Base-by-base conservation (phyloP, 1,284 basidiomycete species). In the Cryptococcus floricola region DNA sequence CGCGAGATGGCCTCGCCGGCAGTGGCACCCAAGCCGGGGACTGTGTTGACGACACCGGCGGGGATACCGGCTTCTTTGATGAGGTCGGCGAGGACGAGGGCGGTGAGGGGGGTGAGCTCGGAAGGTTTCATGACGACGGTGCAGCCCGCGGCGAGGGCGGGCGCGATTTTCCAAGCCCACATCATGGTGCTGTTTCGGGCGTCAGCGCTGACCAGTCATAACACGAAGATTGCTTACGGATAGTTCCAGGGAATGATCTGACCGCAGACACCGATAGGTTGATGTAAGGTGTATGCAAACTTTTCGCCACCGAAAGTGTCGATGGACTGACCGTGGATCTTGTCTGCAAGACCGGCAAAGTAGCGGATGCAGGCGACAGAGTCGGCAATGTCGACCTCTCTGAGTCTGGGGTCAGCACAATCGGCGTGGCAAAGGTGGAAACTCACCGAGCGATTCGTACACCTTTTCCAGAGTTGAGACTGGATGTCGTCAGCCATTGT, bases 261-360 rank as follows among this genome's bases (percentile, higher is more conserved):
- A 48, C 88, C 81, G 54, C 76, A 80, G 57, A 97, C 92, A 65
- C 94, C 95, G 66, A 96, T 87, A 16, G 95, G 93, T 77, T 98
- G 94, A 74, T 96, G 91, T 31, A 86, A 82, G 16, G 89, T 89
- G 78, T 90, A 93, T 4, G 81, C 82, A 56, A 92, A 79, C 76
- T 89, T 91, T 53, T 69, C 77, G 67, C 88, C 83, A 60, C 19
- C 14, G 25, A 43, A 45, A 16, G 42, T 46, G 41, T 6, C 1
- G 68, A 92, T 86, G 53, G 83, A 83, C 74, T 91, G 84, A 19
- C 93, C 92, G 50, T 83, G 80, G 65, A 91, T 82, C 82, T 95
- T 96, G 81, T 96, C 92, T 49, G 76, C 76, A 76, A 76, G 77
- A 31, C 77, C 77, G 57, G 73, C 81, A 71, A 80, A 82, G 78